Conservation (phyloP, 768 basidiomycete species). For the Trametes cubensis region DNA sequence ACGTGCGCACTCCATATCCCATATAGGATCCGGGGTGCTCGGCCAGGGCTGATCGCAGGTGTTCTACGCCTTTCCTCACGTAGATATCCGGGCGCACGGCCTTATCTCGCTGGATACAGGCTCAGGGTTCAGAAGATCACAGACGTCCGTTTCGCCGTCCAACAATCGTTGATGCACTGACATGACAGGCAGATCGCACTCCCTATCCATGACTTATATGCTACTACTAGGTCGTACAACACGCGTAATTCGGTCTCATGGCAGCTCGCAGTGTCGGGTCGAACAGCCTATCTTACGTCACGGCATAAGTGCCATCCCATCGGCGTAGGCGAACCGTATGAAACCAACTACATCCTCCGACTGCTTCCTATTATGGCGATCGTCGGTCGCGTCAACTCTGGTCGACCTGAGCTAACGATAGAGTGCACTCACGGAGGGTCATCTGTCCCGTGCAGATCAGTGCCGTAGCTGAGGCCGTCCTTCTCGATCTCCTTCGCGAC, state of each 20-base stretch:
- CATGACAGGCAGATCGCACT: background rate
- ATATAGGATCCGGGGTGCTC: no score
- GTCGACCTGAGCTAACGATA: background rate
- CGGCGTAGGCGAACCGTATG: constrained; percentile 55
- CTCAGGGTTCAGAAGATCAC: constrained; percentile 1
- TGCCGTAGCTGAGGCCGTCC: constrained; percentile 55
- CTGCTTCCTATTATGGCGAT: constrained; percentile 21
- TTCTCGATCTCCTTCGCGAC: constrained; percentile 64
- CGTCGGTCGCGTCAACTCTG: constrained; percentile 4
- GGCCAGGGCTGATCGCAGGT: no score
- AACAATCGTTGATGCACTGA: background rate
- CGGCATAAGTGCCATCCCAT: constrained; percentile 59
- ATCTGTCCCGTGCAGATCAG: constrained; percentile 35
- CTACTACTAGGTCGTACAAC: background rate
- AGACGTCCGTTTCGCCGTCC: background rate
- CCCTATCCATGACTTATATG: background rate
- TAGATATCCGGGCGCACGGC: background rate
- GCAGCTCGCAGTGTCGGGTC: background rate
- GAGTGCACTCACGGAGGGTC: constrained; percentile 50
- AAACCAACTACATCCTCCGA: constrained; percentile 41
- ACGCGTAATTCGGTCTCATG: background rate
- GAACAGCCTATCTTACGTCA: constrained; percentile 12
- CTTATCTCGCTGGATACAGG: constrained; percentile 4
- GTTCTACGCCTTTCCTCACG: background rate
- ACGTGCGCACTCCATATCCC: no score